Evolutionary conservation across 2,329 filamentous ascomycete species (phyloP).

Genomic region (Exophiala viscosa): DNA sequence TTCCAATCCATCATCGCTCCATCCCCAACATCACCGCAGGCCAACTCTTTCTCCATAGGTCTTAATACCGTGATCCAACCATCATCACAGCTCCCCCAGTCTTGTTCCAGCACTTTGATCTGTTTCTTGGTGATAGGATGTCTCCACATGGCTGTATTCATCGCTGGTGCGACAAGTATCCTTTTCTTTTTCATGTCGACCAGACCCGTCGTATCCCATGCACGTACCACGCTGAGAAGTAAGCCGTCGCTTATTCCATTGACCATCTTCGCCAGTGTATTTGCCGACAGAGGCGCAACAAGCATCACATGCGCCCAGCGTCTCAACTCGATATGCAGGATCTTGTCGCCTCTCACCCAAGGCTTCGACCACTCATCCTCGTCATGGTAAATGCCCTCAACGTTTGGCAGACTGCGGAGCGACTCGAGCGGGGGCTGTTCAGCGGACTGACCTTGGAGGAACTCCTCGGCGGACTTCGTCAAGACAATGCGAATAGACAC

Average conservation of each 20-base stretch:
- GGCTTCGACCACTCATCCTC: constrained; percentile 77
- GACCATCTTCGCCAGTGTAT: constrained; percentile 78
- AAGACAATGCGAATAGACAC: constrained; percentile 84
- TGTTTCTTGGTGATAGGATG: constrained; percentile 78
- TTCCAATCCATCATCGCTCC: constrained; percentile 82
- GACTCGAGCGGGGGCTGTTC: constrained; percentile 70
- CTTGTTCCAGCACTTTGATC: constrained; percentile 63
- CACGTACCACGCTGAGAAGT: constrained; percentile 68
- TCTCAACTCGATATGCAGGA: constrained; percentile 86
- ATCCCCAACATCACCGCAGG: constrained; percentile 77
- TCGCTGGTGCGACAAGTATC: constrained; percentile 74
- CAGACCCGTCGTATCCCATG: constrained; percentile 75
- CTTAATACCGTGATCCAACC: constrained; percentile 68
- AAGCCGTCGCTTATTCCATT: constrained; percentile 75
- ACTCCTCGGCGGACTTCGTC: constrained; percentile 68
- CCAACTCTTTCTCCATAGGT: constrained; percentile 72
- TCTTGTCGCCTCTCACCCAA: constrained; percentile 73
- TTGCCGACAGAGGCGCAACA: constrained; percentile 77
- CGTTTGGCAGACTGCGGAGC: constrained; percentile 60
- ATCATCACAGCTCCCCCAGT: constrained; percentile 60
- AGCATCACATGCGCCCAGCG: constrained; percentile 77
- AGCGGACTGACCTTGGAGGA: constrained; percentile 68
- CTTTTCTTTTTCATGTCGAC: constrained; percentile 58
- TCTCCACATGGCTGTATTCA: constrained; percentile 89
- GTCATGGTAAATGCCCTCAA: constrained; percentile 78